Percentiles rank a stretch among this genome's conserved stretches.
These are phyloP conservation scores for Emmonsiellopsis sp. DNA, from an alignment of 2,329 filamentous ascomycete genomes.

Conservation along the genomic window DNA sequence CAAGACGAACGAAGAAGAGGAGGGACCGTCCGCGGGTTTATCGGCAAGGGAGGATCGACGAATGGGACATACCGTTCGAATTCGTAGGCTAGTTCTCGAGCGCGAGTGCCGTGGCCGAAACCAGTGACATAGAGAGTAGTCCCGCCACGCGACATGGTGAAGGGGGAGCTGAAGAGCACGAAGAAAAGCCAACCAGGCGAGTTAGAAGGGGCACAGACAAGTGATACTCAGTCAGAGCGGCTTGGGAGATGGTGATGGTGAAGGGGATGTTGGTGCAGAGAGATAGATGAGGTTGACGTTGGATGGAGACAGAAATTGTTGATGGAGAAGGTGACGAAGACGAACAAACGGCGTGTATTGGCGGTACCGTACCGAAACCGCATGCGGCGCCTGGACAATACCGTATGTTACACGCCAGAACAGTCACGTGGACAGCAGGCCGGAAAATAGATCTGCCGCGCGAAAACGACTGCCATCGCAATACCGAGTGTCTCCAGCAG, in stretches of 20 bases:
- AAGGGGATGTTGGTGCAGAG: neutral
- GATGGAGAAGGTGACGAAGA: neutral
- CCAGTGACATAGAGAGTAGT: slow-evolving; percentile 97
- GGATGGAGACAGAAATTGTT: neutral
- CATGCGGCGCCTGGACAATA: neutral
- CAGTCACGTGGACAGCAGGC: too few relatives aligned
- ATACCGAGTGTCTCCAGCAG: too few relatives aligned
- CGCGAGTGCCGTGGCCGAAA: slow-evolving; percentile 97
- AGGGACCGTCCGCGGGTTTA: slow-evolving; percentile 13
- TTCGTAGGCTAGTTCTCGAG: slow-evolving; percentile 98
- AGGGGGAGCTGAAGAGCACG: neutral
- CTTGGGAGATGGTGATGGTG: neutral
- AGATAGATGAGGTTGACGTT: neutral
- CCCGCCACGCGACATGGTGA: slow-evolving; percentile 72
- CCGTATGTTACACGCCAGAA: too few relatives aligned
- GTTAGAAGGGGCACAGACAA: neutral
- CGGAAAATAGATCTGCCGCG: too few relatives aligned
- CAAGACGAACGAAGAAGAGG: slow-evolving; percentile 11
- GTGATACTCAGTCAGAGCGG: neutral
- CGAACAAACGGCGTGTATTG: neutral
- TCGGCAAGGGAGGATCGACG: slow-evolving; percentile 13
- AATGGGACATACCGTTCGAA: slow-evolving; percentile 95
- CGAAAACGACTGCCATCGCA: too few relatives aligned
- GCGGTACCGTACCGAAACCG: neutral
- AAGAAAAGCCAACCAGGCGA: neutral